Base-by-base conservation (phyloP, 805 yeast species). In the Candida piceae region DNA sequence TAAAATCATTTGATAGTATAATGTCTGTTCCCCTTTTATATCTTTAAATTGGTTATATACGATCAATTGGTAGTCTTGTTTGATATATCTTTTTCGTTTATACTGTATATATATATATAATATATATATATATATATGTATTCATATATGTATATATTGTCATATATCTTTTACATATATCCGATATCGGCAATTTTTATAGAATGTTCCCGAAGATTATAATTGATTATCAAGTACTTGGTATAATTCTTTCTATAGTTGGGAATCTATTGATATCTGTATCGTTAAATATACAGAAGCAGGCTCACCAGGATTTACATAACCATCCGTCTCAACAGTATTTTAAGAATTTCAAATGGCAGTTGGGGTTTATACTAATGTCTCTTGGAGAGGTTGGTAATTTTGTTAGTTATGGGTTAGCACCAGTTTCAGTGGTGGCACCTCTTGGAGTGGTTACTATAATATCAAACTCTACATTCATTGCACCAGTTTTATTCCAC, bases 401-500 rank as follows among this genome's bases (percentile, higher is more conserved):
- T 45, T 69, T 72, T 40, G 49, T 71, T 8, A 73, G 74, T 11
- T 70, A 69, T 43, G 77, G 77, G 0, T 52, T 69, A 30, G 68
- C 72, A 0, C 73, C 74, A 1, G 70, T 70, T 5, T 62, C 69
- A 9, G 56, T 69, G 3, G 74, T 72, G 13, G 66, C 73, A 4
- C 74, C 77, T 0, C 41, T 72, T 22, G 77, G 77, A 4, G 74
- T 72, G 1, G 67, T 70, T 25, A 70, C 76, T 1, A 59, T 69
- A 16, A 57, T 72, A 1, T 62, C 75, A 3, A 72, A 72, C 42
- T 61, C 70, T 36, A 58, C 70, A 1, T 44, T 55, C 25, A 58
- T 72, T 16, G 76, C 76, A 0, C 77, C 76, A 0, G 52, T 71
- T 1, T 42, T 70, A 16, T 72, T 70, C 45, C 60, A 66, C 35